These are phyloP conservation scores for Hysterangium stoloniferum DNA, from an alignment of 768 basidiomycete genomes.

Conservation along the genomic window DNA sequence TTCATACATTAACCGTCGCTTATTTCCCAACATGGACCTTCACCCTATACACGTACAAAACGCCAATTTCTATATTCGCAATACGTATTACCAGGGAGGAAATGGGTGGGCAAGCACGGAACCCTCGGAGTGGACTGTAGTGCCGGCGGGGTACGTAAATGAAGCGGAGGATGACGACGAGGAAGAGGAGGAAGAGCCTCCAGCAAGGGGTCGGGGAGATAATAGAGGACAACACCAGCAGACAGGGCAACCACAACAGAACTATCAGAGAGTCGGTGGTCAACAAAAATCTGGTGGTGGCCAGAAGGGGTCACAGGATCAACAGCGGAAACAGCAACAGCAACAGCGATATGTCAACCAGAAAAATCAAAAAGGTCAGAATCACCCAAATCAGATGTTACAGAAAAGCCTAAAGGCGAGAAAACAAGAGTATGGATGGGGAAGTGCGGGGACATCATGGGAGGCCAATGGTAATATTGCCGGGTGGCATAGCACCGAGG, in stretches of 20 bases:
- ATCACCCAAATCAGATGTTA: slow-evolving; percentile 19
- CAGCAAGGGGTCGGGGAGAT: no score
- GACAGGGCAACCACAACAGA: slow-evolving; percentile 18
- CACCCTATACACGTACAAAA: no score
- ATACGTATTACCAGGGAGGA: no score
- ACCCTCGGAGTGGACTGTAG: no score
- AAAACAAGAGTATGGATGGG: not conserved
- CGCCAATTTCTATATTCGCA: no score
- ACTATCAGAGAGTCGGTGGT: slow-evolving; percentile 20
- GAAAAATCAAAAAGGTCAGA: slow-evolving; percentile 16
- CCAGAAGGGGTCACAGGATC: slow-evolving; percentile 14
- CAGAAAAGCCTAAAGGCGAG: slow-evolving; percentile 12
- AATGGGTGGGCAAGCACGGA: no score
- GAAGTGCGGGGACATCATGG: not conserved
- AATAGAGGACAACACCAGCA: not conserved
- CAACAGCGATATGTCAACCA: no score
- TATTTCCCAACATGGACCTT: no score
- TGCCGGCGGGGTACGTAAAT: no score
- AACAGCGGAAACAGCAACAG: slow-evolving; percentile 19
- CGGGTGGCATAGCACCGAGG: no score
- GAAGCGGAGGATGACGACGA: slow-evolving; percentile 10
- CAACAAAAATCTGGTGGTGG: slow-evolving; percentile 14
- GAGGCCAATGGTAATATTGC: no score
- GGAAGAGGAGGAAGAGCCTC: slow-evolving; percentile 9
- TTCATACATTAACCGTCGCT: no score